These are phyloP conservation scores for Thraustochytrium striatum DNA, from an alignment of 352 stramenopile genomes.

Conservation along the genomic window DNA sequence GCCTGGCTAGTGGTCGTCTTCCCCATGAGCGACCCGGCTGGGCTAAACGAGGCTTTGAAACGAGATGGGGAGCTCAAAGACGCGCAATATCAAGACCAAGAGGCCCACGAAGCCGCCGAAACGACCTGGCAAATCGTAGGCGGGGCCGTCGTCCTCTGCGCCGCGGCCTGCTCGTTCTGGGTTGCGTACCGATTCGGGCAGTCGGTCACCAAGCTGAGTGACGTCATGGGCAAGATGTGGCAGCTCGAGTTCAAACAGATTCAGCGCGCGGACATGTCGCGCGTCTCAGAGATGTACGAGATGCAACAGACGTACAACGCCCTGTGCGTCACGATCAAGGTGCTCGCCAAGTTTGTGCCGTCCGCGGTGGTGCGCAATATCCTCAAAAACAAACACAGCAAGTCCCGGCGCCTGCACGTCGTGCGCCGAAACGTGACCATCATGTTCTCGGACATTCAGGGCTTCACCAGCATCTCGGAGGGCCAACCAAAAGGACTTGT, in stretches of 20 bases:
- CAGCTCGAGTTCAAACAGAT: not conserved
- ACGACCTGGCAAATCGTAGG: not conserved
- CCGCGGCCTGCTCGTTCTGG: not conserved
- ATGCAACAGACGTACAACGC: constrained; percentile 21
- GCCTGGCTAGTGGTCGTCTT: not conserved
- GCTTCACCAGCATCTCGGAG: constrained; percentile 54
- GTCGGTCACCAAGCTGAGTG: constrained; percentile 3
- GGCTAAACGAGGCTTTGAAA: not conserved
- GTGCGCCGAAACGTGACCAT: constrained; percentile 51
- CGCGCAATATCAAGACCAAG: not conserved
- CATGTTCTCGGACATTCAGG: constrained; percentile 52
- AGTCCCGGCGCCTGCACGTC: constrained; percentile 47
- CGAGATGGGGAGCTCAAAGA: not conserved
- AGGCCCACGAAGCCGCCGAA: not conserved
- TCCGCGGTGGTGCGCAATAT: constrained; percentile 12
- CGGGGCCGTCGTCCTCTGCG: not conserved
- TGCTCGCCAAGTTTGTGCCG: constrained; percentile 47
- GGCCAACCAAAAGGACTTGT: constrained; percentile 39
- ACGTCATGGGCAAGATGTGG: not conserved
- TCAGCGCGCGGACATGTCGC: not conserved
- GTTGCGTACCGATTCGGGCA: not conserved
- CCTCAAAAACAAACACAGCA: not conserved
- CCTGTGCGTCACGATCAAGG: constrained; percentile 14
- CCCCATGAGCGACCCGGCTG: not conserved
- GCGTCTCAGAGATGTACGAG: not conserved